Base-by-base conservation (phyloP, 129 eudicot species). In the Silybum marianum region DNA sequence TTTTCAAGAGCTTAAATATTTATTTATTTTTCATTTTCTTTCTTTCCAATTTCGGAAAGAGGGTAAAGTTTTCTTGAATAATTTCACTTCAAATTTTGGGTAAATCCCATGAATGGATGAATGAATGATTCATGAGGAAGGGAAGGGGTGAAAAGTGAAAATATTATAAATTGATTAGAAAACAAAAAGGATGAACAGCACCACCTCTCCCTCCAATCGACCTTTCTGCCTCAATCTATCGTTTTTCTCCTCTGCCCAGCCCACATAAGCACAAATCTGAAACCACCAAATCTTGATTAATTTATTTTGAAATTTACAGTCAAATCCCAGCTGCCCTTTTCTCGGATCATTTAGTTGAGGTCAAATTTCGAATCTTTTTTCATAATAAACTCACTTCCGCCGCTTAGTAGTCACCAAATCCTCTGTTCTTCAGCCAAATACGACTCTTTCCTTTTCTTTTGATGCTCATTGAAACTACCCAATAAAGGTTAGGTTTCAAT, bases 151-250 rank as follows among this genome's bases (percentile, higher is more conserved):
- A 34, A 18, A 34, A 18, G 23, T 58, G 66, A 58, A 58, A n/a
- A n/a, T 14, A 3, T 48, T n/a, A n/a, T 5, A n/a, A 6, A 70
- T 71, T 16, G 58, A 48, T n/a, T 22, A 34, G 7, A 36, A 51
- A 76, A 74, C 72, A 32, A 75, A 82, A 11, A 30, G 12, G 25
- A 70, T 26, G 24, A 70, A 11, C 38, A 69, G 82, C 38, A 66
- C 82, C 86, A 77, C 86, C 78, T 9, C 73, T 62, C 10, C 69
- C 85, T 75, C 85, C 85, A 75, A 67, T 81, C 78, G 16, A 48
- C 46, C 71, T 22, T 63, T 24, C 81, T 76, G 81, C 38, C 69
- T 24, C 39, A 66, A 23, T 76, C 78, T 63, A 77, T 71, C 68
- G 25, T 82, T 69, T 82, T 69, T 44, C 58, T 32, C 83, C 58